phyloP scores from a whole-genome alignment of 306 rosid genomes.

The Quercus bicolor region DNA sequence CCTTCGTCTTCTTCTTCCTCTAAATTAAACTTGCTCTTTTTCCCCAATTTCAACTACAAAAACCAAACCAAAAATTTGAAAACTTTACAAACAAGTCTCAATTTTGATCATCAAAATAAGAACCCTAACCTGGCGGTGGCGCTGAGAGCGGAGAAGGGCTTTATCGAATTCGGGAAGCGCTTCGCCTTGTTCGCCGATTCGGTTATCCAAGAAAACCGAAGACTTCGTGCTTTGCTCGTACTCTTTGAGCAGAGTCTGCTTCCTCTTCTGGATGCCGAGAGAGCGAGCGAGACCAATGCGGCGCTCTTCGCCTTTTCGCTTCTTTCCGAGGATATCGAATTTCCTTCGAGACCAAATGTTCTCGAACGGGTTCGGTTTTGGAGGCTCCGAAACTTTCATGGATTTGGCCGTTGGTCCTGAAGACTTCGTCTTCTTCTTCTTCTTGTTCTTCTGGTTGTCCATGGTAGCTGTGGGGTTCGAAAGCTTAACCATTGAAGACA shows the following conservation, averaged over 20 bases:
- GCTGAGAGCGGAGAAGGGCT: constrained; percentile 80
- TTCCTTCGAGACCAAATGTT: constrained; percentile 74
- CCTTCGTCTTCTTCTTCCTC: constrained; percentile 53
- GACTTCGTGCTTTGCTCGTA: constrained; percentile 60
- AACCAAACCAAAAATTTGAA: background rate
- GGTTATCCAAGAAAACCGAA: constrained; percentile 64
- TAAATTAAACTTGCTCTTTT: constrained; percentile 75
- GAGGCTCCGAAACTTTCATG: constrained; percentile 57
- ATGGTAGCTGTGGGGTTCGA: constrained; percentile 12
- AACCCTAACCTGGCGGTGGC: constrained; percentile 56
- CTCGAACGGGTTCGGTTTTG: constrained; percentile 61
- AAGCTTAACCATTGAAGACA: constrained; percentile 32
- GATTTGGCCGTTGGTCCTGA: constrained; percentile 53
- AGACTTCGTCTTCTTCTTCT: constrained; percentile 28
- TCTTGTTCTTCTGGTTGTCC: constrained; percentile 27
- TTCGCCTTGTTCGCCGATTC: constrained; percentile 72
- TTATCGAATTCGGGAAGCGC: constrained; percentile 77
- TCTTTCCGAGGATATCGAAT: constrained; percentile 75
- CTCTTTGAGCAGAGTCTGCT: constrained; percentile 76
- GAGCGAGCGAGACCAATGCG: constrained; percentile 81
- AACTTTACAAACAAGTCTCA: background rate
- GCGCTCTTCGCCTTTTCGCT: constrained; percentile 79
- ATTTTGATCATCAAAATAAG: background rate
- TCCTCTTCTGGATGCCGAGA: constrained; percentile 71
- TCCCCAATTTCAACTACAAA: constrained; percentile 54